Conservation (phyloP, 139 green algal species). For the Chlorella sorokiniana region DNA sequence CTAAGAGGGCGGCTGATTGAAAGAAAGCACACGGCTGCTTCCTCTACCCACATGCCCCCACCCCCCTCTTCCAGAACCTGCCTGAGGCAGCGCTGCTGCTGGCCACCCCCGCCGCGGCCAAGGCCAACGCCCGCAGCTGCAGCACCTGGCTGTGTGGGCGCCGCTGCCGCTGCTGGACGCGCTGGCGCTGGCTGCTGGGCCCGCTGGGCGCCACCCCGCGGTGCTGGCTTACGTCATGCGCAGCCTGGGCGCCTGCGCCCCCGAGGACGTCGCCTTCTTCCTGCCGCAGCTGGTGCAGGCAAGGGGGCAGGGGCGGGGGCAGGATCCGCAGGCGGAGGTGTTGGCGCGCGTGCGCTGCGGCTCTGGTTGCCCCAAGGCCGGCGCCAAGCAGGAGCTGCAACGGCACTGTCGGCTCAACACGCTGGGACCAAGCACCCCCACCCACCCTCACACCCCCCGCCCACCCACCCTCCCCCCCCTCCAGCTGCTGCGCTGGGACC, state of each 20-base stretch:
- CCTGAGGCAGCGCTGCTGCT: slow-evolving; percentile 63
- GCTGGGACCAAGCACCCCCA: no score
- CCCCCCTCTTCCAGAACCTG: slow-evolving; percentile 46
- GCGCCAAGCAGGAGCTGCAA: no score
- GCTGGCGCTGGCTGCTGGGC: slow-evolving; percentile 64
- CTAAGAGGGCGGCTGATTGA: background rate
- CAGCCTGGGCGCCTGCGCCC: slow-evolving; percentile 44
- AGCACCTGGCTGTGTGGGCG: slow-evolving; percentile 57
- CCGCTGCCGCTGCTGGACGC: slow-evolving; percentile 61
- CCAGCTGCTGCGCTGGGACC: slow-evolving; percentile 64
- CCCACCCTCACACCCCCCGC: no score
- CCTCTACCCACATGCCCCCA: background rate
- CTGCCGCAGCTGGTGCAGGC: slow-evolving; percentile 93
- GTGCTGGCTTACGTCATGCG: slow-evolving; percentile 55
- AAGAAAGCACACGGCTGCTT: background rate
- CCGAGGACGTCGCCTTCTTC: slow-evolving; percentile 82
- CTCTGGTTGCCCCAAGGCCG: no score
- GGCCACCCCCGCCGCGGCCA: slow-evolving; percentile 45
- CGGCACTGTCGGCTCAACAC: no score
- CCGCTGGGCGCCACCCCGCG: slow-evolving; percentile 36
- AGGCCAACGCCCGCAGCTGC: slow-evolving; percentile 41
- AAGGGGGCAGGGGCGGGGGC: no score
- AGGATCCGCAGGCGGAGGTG: no score
- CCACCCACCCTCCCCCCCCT: background rate
- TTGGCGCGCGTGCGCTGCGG: no score